Evolutionary conservation across 768 basidiomycete genomes (phyloP).

Genomic region (Kwoniella shandongensis): DNA sequence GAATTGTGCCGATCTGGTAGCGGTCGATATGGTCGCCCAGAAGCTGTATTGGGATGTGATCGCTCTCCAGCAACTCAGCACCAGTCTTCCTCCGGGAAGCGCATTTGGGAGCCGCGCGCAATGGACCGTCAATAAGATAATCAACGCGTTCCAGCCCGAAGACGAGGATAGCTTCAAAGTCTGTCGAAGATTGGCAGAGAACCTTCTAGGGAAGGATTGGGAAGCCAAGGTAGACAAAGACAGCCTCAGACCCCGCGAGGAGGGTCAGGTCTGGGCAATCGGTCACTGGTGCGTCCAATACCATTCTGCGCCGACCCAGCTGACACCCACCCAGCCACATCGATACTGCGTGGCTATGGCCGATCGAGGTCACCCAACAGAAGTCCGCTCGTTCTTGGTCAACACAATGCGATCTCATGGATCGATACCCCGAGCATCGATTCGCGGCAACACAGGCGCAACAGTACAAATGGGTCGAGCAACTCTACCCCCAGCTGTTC

Average conservation of each 20-base stretch:
- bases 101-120: slow-evolving; percentile 57
- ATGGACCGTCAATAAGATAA: slow-evolving; percentile 62
- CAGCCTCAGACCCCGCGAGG: slow-evolving; percentile 60
- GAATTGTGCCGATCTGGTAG: slow-evolving; percentile 86
- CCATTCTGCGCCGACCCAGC: neutral
- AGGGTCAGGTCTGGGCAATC: slow-evolving; percentile 74
- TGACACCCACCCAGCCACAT: slow-evolving; percentile 60
- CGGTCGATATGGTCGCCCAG: slow-evolving; percentile 88
- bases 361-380: slow-evolving; percentile 92
- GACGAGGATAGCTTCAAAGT: slow-evolving; percentile 54
- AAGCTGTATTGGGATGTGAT: slow-evolving; percentile 72
- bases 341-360: slow-evolving; percentile 91
- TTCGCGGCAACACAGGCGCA: slow-evolving; percentile 64
- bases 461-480: slow-evolving; percentile 95
- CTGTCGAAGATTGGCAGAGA: slow-evolving; percentile 70
- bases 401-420: slow-evolving; percentile 94
- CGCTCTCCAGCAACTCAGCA: slow-evolving; percentile 70
- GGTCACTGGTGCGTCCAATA: slow-evolving; percentile 58
- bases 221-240: slow-evolving; percentile 65
- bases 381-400: slow-evolving; percentile 97
- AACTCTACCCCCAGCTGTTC: slow-evolving; percentile 81
- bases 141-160: slow-evolving; percentile 93
- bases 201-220: slow-evolving; percentile 83
- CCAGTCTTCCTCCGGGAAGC: slow-evolving; percentile 74
- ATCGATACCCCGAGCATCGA: slow-evolving; percentile 91